Conservation (phyloP, 257 asterid genomes). For the Solanum bukasovii region DNA sequence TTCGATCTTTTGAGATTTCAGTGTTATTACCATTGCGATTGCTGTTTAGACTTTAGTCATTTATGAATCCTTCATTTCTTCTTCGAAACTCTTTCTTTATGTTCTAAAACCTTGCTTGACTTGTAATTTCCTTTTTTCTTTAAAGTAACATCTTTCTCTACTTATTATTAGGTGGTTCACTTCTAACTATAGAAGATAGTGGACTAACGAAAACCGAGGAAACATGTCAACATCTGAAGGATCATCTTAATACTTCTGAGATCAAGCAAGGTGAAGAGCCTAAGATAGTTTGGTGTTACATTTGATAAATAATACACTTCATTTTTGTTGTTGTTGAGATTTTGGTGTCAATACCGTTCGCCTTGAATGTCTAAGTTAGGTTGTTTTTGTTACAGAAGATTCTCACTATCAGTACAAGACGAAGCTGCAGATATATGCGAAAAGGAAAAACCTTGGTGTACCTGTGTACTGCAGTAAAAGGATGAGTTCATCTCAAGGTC, state of each 20-base stretch:
- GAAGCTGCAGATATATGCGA: slow-evolving; percentile 29
- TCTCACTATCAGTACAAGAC: slow-evolving; percentile 14
- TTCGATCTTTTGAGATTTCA: background rate
- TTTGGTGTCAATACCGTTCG: background rate
- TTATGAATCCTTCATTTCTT: background rate
- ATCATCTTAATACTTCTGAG: background rate
- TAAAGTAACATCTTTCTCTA: background rate
- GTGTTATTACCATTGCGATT: background rate
- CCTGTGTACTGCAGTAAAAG: slow-evolving; percentile 7
- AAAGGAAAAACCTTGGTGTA: slow-evolving; percentile 15
- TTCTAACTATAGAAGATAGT: background rate
- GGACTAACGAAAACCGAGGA: background rate
- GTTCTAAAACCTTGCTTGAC: background rate
- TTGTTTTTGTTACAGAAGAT: background rate
- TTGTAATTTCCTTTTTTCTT: background rate
- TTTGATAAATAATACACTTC: background rate
- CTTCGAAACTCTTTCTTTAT: background rate
- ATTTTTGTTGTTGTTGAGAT: background rate
- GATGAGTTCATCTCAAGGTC: slow-evolving; percentile 5
- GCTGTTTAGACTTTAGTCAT: background rate
- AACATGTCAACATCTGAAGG: background rate
- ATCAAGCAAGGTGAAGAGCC: background rate
- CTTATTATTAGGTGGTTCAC: background rate
- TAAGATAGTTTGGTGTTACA: background rate
- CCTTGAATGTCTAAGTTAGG: background rate